Conservation (phyloP, 2,329 filamentous ascomycete genomes). For the Monosporascus cannonballus region DNA sequence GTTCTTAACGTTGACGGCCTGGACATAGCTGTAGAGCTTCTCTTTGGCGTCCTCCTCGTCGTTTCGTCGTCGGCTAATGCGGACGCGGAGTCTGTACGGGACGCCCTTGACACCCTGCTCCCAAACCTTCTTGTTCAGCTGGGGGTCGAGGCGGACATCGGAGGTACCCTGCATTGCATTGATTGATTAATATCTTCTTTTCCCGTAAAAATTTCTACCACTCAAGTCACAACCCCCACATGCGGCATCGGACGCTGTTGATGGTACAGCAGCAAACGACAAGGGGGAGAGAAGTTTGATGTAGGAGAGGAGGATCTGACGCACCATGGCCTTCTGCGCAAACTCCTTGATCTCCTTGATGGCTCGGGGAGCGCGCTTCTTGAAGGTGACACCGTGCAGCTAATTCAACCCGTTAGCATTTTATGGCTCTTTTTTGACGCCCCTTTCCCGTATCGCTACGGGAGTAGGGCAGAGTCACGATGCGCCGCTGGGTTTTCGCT, state of each 20-base stretch:
- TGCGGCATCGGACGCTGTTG: neutral
- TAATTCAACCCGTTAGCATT: constrained; percentile 39
- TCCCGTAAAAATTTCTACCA: neutral
- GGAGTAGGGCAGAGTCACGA: neutral
- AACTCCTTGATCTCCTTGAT: constrained; percentile 99
- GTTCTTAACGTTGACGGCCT: constrained; percentile 99
- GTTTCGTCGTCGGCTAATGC: constrained; percentile 99
- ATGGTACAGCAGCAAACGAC: neutral
- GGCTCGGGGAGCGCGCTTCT: constrained; percentile 96
- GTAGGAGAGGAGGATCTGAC: constrained; percentile 28
- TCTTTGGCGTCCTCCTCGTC: constrained; percentile 99
- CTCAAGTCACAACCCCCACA: neutral
- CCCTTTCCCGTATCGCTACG: neutral
- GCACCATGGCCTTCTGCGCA: constrained; percentile 91
- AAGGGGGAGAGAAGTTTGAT: neutral
- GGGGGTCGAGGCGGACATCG: constrained; percentile 96
- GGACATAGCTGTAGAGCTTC: constrained; percentile 99
- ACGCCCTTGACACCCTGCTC: constrained; percentile 98
- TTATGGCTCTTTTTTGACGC: neutral
- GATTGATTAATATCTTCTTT: too few relatives aligned
- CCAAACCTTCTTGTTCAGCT: constrained; percentile 99
- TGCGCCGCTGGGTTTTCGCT: neutral
- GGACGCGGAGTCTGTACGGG: constrained; percentile 91
- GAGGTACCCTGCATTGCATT: constrained; percentile 66
- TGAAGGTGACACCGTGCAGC: constrained; percentile 97